Conservation (phyloP, 2,329 filamentous ascomycete genomes). For the Thielaviopsis populi region DNA sequence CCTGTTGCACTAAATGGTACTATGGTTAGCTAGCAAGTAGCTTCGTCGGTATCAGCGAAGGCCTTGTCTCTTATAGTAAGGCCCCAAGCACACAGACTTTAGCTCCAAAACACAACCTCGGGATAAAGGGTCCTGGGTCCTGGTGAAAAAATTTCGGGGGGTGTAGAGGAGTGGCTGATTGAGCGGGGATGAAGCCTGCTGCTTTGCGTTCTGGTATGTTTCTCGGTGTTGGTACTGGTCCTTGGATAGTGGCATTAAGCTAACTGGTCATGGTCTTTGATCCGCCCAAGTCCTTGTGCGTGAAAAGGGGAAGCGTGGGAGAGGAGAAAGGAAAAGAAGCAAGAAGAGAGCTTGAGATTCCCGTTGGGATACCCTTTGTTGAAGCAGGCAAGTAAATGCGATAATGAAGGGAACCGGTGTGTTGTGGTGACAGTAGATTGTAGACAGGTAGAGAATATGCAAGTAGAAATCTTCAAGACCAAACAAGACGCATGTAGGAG, state of each 20-base stretch:
- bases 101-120: not conserved
- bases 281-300: not conserved
- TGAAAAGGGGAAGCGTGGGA: not conserved
- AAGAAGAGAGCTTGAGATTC: not conserved
- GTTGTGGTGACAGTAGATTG: not conserved
- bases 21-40: not conserved
- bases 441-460: not conserved
- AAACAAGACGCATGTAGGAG: not conserved
- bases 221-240: slow-evolving; percentile 2
- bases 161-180: slow-evolving; percentile 4
- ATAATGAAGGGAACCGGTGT: not conserved
- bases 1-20: not conserved
- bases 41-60: slow-evolving; percentile 1
- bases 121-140: slow-evolving; percentile 1
- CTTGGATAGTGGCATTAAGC: slow-evolving; percentile 1
- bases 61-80: not conserved
- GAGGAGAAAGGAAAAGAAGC: not conserved
- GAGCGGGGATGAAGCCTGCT: slow-evolving; percentile 4
- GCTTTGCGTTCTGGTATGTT: not conserved
- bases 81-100: slow-evolving; percentile 1
- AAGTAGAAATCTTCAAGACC: not conserved
- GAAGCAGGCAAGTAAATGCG: not conserved
- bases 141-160: slow-evolving; percentile 1
- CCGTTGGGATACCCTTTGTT: not conserved
- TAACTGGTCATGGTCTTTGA: slow-evolving; percentile 2